These are phyloP conservation scores for Ustilago shanxiensis DNA, from an alignment of 1,284 basidiomycete genomes.

Conservation along the genomic window DNA sequence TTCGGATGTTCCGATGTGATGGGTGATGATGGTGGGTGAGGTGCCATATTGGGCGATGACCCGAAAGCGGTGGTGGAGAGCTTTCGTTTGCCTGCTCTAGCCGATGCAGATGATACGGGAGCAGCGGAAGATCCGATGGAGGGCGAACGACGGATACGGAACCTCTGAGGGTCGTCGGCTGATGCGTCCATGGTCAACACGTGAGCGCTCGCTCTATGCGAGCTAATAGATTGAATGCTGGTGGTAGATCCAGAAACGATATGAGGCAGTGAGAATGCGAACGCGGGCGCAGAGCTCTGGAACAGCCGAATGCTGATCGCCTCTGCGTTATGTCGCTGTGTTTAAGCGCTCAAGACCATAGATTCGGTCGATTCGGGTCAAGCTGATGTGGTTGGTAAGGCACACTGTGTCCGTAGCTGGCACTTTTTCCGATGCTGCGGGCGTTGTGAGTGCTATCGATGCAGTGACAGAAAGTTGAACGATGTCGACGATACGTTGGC, in stretches of 20 bases:
- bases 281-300: conserved; percentile 25
- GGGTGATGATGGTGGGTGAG: conserved; percentile 38
- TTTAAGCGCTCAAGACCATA: conserved; percentile 13
- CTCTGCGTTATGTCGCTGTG: conserved; percentile 16
- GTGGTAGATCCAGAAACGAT: neutral
- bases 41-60: conserved; percentile 38
- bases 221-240: too few relatives aligned
- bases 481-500: too few relatives aligned
- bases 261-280: neutral
- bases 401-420: neutral
- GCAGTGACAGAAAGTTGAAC: too few relatives aligned
- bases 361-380: neutral
- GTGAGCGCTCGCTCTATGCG: too few relatives aligned
- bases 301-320: conserved; percentile 33
- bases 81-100: conserved; percentile 43
- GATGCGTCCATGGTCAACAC: conserved; percentile 42
- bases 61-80: conserved; percentile 50
- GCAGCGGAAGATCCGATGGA: conserved; percentile 42
- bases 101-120: conserved; percentile 17
- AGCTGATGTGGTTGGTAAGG: neutral
- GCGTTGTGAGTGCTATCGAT: neutral
- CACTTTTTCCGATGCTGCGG: neutral
- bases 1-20: conserved; percentile 34
- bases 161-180: conserved; percentile 45
- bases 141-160: conserved; percentile 43